Base-by-base conservation (phyloP, 2,329 filamentous ascomycete genomes). In the Geosmithia morbida region DNA sequence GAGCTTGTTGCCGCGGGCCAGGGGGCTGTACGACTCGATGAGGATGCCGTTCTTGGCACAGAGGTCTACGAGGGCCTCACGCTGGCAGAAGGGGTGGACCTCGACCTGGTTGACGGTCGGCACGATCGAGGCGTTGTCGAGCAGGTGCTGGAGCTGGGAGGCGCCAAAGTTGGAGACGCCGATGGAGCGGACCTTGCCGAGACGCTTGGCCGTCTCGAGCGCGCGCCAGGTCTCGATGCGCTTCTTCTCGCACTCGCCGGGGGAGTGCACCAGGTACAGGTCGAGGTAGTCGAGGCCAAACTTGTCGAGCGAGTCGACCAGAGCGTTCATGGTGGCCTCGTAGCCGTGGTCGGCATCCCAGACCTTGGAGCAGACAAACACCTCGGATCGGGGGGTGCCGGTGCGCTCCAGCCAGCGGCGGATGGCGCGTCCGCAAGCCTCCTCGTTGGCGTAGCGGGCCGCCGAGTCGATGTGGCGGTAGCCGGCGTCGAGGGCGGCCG, bases 161-260 rank as follows among this genome's bases (percentile, higher is more conserved):
- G 85, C 75, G 0, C 85, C 85, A 59, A 83, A 89, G 69, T 90
- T 90, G 56, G 81, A 85, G 29, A 90, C 80, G 45, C 86, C 85
- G 54, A 90, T 86, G 45, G 79, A 76, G 52, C 68, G 72, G 48
- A 80, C 79, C 56, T 77, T 77, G 53, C 83, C 81, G 1, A 75
- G 71, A 39, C 71, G 70, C 59, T 79, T 70, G 69, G 87, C 79
- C 19, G 75, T 77, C 59, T 84, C 48, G 16, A 78, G 60, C 48
- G 85, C 85, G 53, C 67, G 71, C 84, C 85, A 89, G 56, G 81
- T 83, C 46, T 83, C 79, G 46, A 82, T 60, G 6, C 85, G 71
- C 22, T 75, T 78, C 55, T 73, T 63, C 57, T 71, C 77, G 5
- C 85, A 84, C 33, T 85, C 76, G 49, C 89, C 77, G 26, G 74